Percentiles rank a stretch among this genome's conserved stretches.
phyloP scores from a whole-genome alignment of 1,284 basidiomycete species.

The Ustilago loliicola region DNA sequence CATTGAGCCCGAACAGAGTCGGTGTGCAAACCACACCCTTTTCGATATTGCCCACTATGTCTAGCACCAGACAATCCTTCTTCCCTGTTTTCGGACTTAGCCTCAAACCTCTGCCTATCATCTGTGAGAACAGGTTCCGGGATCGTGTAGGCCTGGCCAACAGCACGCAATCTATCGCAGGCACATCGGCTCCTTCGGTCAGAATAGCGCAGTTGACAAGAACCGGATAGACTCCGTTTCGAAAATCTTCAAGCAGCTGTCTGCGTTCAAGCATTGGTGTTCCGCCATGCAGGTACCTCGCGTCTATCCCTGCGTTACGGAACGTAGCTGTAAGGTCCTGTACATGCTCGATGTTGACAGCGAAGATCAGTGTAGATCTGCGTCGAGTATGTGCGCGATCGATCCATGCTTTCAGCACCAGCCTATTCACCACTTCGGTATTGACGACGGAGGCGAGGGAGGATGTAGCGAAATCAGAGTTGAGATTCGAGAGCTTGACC shows the following conservation, averaged over 20 bases:
- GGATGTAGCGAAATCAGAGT: slow-evolving; percentile 55
- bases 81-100: slow-evolving; percentile 86
- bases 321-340: slow-evolving; percentile 81
- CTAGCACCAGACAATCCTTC: slow-evolving; percentile 86
- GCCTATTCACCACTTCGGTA: slow-evolving; percentile 56
- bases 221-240: slow-evolving; percentile 82
- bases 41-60: slow-evolving; percentile 85
- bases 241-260: slow-evolving; percentile 79
- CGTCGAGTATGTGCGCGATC: slow-evolving; percentile 71
- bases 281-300: slow-evolving; percentile 80
- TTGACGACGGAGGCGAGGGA: slow-evolving; percentile 64
- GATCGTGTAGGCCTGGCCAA: slow-evolving; percentile 83
- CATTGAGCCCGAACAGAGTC: slow-evolving; percentile 86
- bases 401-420: slow-evolving; percentile 66
- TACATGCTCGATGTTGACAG: slow-evolving; percentile 88
- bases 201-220: slow-evolving; percentile 93
- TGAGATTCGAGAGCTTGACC: slow-evolving; percentile 42
- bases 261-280: slow-evolving; percentile 80
- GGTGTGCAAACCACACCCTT: slow-evolving; percentile 85
- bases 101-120: slow-evolving; percentile 95
- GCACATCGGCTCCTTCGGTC: slow-evolving; percentile 68
- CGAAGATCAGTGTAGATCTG: slow-evolving; percentile 90
- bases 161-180: slow-evolving; percentile 85
- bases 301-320: slow-evolving; percentile 83
- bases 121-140: slow-evolving; percentile 89